A percentile compares a stretch with the other conserved stretches of the same genome.
Conservation (phyloP, 2,329 filamentous ascomycete genomes). For the Pseudogymnoascus sp. region DNA sequence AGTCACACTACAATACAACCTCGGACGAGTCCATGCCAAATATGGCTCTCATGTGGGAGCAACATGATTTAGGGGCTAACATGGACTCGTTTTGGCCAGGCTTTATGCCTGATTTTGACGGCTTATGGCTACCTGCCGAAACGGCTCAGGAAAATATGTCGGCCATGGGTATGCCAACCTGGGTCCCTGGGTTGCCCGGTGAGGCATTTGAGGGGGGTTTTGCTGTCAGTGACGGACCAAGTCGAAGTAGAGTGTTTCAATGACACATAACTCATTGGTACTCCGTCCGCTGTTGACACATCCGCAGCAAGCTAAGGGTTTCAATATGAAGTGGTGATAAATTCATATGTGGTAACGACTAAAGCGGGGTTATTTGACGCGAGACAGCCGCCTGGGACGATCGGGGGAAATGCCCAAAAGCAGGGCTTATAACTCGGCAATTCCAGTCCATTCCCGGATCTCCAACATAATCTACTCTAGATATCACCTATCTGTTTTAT, state of each 20-base stretch:
- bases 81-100: constrained; percentile 1
- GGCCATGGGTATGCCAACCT: neutral
- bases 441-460: neutral
- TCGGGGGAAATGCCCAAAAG: neutral
- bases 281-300: neutral
- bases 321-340: neutral
- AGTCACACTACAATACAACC: neutral
- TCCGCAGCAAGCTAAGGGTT: neutral
- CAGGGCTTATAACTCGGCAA: neutral
- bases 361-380: neutral
- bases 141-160: neutral
- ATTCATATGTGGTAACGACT: neutral
- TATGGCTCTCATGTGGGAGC: constrained; percentile 9
- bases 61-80: neutral
- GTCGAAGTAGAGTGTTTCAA: neutral
- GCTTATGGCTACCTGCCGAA: constrained; percentile 5
- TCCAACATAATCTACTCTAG: neutral
- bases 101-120: constrained; percentile 8
- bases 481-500: neutral
- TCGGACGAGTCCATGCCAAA: neutral
- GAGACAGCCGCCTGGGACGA: neutral
- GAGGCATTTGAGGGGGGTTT: neutral
- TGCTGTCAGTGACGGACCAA: neutral
- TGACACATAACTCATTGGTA: neutral
- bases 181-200: neutral